Conservation (phyloP, 495 filamentous ascomycete genomes). For the Daldinia vernicosa region DNA sequence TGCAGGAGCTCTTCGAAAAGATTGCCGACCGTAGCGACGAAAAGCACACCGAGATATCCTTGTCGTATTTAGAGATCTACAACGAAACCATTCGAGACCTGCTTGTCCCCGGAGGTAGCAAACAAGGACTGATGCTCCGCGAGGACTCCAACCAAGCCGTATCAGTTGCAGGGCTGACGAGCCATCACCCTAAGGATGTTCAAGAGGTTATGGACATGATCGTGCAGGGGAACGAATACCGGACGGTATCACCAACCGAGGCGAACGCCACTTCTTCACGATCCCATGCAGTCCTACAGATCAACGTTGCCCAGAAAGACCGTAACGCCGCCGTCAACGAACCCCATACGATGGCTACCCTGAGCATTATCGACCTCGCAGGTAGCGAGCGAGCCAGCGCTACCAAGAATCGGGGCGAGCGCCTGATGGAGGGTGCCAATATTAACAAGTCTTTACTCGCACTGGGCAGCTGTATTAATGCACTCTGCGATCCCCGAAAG, state of each 20-base stretch:
- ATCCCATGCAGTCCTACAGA: constrained; percentile 98
- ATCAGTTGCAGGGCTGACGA: constrained; percentile 89
- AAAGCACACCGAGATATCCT: constrained; percentile 87
- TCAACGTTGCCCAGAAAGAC: constrained; percentile 94
- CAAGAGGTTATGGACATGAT: constrained; percentile 99
- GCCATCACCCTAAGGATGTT: constrained; percentile 83
- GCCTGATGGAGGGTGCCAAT: constrained; percentile 93
- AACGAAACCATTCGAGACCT: constrained; percentile 98
- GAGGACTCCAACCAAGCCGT: constrained; percentile 96
- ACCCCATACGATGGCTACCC: constrained; percentile 95
- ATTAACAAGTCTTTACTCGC: constrained; percentile 99
- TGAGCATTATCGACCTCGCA: constrained; percentile 97
- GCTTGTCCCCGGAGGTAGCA: constrained; percentile 84
- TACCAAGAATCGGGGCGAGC: constrained; percentile 94
- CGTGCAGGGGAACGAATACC: constrained; percentile 89
- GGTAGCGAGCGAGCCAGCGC: constrained; percentile 96
- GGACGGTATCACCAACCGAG: constrained; percentile 96
- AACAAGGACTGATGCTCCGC: constrained; percentile 88
- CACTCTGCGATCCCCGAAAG: constrained; percentile 92
- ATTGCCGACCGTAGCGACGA: constrained; percentile 86
- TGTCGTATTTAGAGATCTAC: constrained; percentile 98
- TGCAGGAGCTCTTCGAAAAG: constrained; percentile 97
- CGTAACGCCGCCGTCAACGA: constrained; percentile 93
- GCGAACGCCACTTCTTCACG: constrained; percentile 98
- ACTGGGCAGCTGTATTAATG: constrained; percentile 97